phyloP scores from a whole-genome alignment of 192 early-diverging fungal genomes.

The Linnemannia zychae region DNA sequence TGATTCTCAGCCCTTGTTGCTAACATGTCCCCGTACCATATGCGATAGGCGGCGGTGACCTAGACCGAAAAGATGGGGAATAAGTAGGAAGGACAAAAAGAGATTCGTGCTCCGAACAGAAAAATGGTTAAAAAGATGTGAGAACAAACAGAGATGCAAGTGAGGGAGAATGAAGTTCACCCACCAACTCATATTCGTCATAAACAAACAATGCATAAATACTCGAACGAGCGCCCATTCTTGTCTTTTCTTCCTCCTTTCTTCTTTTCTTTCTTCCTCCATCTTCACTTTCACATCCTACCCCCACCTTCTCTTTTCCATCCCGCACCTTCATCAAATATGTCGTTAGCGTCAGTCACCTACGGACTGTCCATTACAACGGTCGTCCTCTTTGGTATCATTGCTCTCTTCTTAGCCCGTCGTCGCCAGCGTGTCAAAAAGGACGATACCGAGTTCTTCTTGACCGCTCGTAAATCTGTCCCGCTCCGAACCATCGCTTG shows the following conservation, averaged over 20 bases:
- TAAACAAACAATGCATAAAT: constrained; percentile 3
- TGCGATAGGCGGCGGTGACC: background rate
- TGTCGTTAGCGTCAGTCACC: constrained; percentile 42
- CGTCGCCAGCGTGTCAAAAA: constrained; percentile 39
- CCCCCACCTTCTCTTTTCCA: background rate
- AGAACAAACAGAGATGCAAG: background rate
- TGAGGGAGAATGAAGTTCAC: background rate
- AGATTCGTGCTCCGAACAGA: constrained; percentile 2
- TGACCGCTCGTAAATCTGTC: constrained; percentile 51
- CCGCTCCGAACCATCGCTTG: constrained; percentile 51
- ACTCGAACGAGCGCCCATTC: background rate
- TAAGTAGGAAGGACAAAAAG: background rate
- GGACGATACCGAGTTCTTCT: constrained; percentile 59
- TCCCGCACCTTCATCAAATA: constrained; percentile 4
- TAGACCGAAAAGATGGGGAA: background rate
- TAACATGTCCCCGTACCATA: background rate
- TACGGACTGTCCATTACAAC: constrained; percentile 47
- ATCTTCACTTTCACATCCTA: background rate
- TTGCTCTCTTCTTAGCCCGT: constrained; percentile 43
- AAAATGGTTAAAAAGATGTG: background rate
- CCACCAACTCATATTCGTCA: background rate
- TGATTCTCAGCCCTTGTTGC: constrained; percentile 3
- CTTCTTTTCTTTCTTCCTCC: background rate
- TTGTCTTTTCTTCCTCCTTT: constrained; percentile 5
- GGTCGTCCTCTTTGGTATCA: constrained; percentile 45